phyloP scores from a whole-genome alignment of 108 stramenopile genomes.

The Nitzschia palea region DNA sequence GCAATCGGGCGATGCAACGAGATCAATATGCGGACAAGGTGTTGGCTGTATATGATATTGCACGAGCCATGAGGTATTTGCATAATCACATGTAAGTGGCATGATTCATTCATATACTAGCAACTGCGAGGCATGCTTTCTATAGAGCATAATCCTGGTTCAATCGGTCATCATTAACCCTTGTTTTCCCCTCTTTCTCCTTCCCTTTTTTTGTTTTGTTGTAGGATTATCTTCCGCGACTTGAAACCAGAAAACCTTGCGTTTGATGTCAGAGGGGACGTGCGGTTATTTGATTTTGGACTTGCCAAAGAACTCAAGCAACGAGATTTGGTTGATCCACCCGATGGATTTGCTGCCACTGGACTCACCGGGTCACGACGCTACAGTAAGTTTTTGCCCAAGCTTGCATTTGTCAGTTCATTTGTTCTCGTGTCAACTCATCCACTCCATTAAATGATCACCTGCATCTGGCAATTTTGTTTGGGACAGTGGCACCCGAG shows the following conservation, averaged over 20 bases:
- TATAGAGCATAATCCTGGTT: neutral
- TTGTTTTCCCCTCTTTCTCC: neutral
- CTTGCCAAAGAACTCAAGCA: constrained; percentile 60
- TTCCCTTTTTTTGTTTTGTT: neutral
- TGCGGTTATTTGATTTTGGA: constrained; percentile 72
- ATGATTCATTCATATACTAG: too few species aligned
- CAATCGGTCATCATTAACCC: neutral
- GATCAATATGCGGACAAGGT: constrained; percentile 25
- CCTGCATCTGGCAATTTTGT: neutral
- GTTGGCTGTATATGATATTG: constrained; percentile 49
- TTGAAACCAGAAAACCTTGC: constrained; percentile 66
- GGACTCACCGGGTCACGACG: constrained; percentile 35
- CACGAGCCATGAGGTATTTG: constrained; percentile 58
- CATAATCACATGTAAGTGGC: constrained; percentile 54
- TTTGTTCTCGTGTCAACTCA: too few species aligned
- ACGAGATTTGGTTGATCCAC: constrained; percentile 23
- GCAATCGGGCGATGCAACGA: neutral
- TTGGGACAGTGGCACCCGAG: constrained; percentile 62
- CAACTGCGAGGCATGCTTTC: too few species aligned
- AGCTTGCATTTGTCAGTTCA: too few species aligned
- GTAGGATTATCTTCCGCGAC: constrained; percentile 35
- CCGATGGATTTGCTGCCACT: constrained; percentile 32
- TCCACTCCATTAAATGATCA: neutral
- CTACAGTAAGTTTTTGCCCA: constrained; percentile 27
- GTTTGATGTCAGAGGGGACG: constrained; percentile 58